phyloP scores from a whole-genome alignment of 2,329 filamentous ascomycete genomes.

The Pestalotiopsis sp. region DNA sequence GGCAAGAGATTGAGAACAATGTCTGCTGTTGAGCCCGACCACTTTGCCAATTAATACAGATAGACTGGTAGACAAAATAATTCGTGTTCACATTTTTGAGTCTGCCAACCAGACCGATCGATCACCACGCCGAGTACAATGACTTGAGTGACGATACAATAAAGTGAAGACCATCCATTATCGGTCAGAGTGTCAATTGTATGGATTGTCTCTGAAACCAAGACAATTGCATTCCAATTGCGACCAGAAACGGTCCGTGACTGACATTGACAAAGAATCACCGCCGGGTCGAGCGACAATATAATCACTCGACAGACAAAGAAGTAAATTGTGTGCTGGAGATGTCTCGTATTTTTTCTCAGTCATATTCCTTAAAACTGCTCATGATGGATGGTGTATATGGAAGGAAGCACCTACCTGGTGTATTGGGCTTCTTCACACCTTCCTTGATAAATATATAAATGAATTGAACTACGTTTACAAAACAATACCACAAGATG shows the following conservation, averaged over 20 bases:
- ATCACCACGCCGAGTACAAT: background rate
- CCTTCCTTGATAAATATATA: no score
- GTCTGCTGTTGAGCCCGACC: background rate
- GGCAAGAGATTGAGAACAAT: background rate
- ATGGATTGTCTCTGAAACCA: background rate
- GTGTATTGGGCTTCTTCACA: no score
- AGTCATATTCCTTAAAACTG: no score
- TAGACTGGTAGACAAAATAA: slow-evolving; percentile 9
- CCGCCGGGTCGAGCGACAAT: background rate
- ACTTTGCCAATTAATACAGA: background rate
- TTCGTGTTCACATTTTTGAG: background rate
- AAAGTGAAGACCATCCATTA: background rate
- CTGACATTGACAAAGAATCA: background rate
- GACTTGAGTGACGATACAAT: background rate
- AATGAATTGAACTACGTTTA: no score
- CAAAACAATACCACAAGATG: background rate
- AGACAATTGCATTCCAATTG: background rate
- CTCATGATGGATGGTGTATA: no score
- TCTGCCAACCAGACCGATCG: background rate
- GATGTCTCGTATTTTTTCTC: background rate
- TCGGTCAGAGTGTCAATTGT: background rate
- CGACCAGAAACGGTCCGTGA: background rate
- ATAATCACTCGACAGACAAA: background rate
- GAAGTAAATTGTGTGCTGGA: background rate
- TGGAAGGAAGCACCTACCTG: no score